Conservation (phyloP, 2,329 filamentous ascomycete species). For the Aspergillus sergii region DNA sequence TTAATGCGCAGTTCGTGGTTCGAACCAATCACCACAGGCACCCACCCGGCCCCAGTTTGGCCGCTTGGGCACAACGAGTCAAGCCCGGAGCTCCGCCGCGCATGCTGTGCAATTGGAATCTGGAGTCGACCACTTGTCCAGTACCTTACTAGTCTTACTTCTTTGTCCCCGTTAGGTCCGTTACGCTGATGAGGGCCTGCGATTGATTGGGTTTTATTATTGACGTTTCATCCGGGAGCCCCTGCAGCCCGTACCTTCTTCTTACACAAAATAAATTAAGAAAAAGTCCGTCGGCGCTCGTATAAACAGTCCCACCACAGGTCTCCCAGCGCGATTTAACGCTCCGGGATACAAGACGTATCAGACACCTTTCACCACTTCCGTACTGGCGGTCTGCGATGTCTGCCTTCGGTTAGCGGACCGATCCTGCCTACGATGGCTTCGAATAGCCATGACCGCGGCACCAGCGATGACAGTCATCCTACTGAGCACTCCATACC, state of each 20-base stretch:
- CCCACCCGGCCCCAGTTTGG: conserved; percentile 10
- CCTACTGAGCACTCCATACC: conserved; percentile 63
- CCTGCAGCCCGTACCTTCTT: neutral
- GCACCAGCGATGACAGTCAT: conserved; percentile 29
- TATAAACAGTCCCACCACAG: neutral
- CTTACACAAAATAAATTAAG: neutral
- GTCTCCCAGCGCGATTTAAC: conserved; percentile 4
- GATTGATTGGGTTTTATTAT: conserved; percentile 8
- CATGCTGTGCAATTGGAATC: conserved; percentile 10
- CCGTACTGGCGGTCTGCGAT: conserved; percentile 35
- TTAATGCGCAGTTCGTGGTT: conserved; percentile 5
- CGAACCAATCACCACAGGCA: neutral
- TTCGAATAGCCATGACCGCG: conserved; percentile 38
- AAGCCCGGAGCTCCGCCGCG: conserved; percentile 11
- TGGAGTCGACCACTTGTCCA: conserved; percentile 8
- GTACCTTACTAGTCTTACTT: conserved; percentile 1
- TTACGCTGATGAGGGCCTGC: neutral
- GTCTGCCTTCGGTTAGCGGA: conserved; percentile 40
- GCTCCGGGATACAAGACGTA: neutral
- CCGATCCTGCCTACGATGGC: conserved; percentile 43
- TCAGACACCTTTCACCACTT: conserved; percentile 3
- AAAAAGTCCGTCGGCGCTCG: neutral
- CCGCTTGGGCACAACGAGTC: conserved; percentile 11
- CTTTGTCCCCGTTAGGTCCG: neutral
- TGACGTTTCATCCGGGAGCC: conserved; percentile 6